Evolutionary conservation across 2,329 filamentous ascomycete species (phyloP), one percentile per base, ranked within the genome.

Genomic region (Laburnicola sp.): DNA sequence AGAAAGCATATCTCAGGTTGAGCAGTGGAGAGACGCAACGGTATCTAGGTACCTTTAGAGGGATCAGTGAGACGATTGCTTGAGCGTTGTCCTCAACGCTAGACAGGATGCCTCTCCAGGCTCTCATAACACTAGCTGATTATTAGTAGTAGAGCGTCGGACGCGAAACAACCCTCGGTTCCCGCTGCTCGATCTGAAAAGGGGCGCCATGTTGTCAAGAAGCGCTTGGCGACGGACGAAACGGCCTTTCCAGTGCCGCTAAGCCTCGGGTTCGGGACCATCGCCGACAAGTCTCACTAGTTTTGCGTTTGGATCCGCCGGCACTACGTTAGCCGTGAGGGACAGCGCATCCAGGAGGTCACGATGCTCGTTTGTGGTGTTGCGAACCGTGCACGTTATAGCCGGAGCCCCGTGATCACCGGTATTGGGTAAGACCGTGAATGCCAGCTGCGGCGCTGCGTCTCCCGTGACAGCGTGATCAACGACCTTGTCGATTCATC

Each of bases 311-410:
- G 28, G 57, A 57, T 61, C 56, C 53, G 54, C 56, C 51, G 48
- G 11, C 22, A 23, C 25, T 9, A 46, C 30, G 44, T 34, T 59
- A 60, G 54, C 35, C 6, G 44, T 31, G 11, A 53, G 32, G 37
- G 34, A 36, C 25, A 7, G 39, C 32, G 46, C 38, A 22, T 43
- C 27, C 25, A 36, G 58, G 56, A 59, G 63, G 66, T 69, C 66
- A 69, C 66, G 63, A 70, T 69, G 63, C 42, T 53, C 48, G 31
- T 58, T 55, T 50, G 54, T 58, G 61, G 60, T 62, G 63, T 62
- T 63, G 57, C 54, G 50, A 56, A 56, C 48, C 47, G 54, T 49
- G 60, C 54, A 56, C 59, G 64, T 64, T 62, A 63, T 52, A 38
- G 50, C 56, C 44, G 34, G 39, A 48, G 57, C 58, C 67, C 57